These are phyloP conservation scores for Lepidium aucheri DNA, from an alignment of 345 rosid species.

Conservation along the genomic window DNA sequence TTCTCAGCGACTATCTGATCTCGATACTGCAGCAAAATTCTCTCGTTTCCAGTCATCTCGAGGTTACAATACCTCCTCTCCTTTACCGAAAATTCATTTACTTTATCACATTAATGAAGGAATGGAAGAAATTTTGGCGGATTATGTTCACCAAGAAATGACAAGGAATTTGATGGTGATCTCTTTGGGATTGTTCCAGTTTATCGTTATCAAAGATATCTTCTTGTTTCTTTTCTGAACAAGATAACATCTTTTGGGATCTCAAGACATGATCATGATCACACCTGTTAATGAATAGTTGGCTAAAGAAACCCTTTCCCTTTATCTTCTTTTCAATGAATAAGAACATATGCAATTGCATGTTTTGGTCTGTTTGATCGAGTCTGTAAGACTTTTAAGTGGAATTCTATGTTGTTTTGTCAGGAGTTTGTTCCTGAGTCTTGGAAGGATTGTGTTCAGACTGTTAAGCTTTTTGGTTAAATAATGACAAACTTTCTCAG, in stretches of 20 bases:
- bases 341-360: slow-evolving; percentile 16
- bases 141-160: slow-evolving; percentile 29
- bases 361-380: background rate
- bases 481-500: background rate
- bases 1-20: background rate
- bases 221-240: slow-evolving; percentile 17
- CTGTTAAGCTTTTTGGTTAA: slow-evolving; percentile 9
- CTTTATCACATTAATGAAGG: slow-evolving; percentile 19
- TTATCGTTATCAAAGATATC: slow-evolving; percentile 25
- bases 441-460: background rate
- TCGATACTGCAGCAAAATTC: background rate
- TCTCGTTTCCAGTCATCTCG: slow-evolving; percentile 1
- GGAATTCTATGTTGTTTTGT: background rate
- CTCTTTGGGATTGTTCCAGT: slow-evolving; percentile 21
- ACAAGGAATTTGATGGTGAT: slow-evolving; percentile 21
- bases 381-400: slow-evolving; percentile 1
- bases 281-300: background rate
- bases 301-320: background rate
- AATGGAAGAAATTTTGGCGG: slow-evolving; percentile 27
- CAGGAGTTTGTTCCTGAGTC: background rate
- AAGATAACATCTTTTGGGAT: background rate
- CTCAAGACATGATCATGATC: background rate
- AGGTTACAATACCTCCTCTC: slow-evolving; percentile 16
- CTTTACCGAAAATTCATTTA: slow-evolving; percentile 9
- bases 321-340: background rate